Conservation (phyloP, 768 basidiomycete species). For the Mycena albidolilacea region DNA sequence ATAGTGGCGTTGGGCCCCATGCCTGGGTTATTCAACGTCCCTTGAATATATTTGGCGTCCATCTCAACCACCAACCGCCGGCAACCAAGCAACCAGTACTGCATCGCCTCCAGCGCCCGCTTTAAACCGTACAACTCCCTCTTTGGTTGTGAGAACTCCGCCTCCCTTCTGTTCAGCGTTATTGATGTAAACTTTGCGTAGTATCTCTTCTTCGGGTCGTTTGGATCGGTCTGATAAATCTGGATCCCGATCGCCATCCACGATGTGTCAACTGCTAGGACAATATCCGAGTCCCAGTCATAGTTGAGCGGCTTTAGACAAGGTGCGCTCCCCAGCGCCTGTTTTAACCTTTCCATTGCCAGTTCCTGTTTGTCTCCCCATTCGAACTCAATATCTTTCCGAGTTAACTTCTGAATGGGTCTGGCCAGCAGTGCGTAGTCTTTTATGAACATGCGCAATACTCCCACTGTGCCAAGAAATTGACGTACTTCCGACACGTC, state of each 20-base stretch:
- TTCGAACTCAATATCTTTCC: constrained; percentile 38
- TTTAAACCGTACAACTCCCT: constrained; percentile 56
- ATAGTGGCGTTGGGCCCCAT: constrained; percentile 52
- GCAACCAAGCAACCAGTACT: constrained; percentile 42
- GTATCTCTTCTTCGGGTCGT: constrained; percentile 40
- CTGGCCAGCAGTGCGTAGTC: constrained; percentile 35
- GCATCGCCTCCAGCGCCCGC: constrained; percentile 39
- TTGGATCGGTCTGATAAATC: constrained; percentile 50
- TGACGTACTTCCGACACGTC: too few relatives aligned
- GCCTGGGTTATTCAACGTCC: constrained; percentile 53
- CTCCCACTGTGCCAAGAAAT: constrained; percentile 50
- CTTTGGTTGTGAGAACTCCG: constrained; percentile 56
- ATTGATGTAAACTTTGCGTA: constrained; percentile 57
- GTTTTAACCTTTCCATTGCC: constrained; percentile 44
- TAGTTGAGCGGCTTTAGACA: constrained; percentile 49
- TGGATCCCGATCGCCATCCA: constrained; percentile 54
- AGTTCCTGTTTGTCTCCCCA: constrained; percentile 48
- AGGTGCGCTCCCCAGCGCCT: constrained; percentile 40
- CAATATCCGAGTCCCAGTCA: constrained; percentile 40
- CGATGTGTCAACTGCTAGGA: constrained; percentile 49
- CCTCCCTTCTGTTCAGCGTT: constrained; percentile 49
- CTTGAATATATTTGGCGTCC: constrained; percentile 42
- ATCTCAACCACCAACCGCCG: constrained; percentile 46
- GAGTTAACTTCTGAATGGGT: constrained; percentile 34
- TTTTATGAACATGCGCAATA: constrained; percentile 40